Percentiles rank a stretch among this genome's conserved stretches.
These are phyloP conservation scores for Blastocystis sp. DNA, from an alignment of 352 stramenopile species.

Conservation along the genomic window DNA sequence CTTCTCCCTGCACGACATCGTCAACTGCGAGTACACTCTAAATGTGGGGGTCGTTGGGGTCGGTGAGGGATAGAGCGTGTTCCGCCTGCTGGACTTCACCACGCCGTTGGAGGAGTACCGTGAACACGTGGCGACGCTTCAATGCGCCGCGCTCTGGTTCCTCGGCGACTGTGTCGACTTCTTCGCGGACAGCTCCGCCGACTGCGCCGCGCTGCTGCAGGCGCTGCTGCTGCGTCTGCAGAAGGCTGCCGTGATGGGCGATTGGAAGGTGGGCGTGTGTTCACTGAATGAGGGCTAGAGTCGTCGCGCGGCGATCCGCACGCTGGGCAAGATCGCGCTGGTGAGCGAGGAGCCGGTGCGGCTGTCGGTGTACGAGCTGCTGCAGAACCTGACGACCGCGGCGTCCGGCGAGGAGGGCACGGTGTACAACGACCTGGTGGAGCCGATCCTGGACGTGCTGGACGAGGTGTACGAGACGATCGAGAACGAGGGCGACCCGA, in stretches of 20 bases:
- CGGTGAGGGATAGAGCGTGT: slow-evolving; percentile 13
- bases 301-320: slow-evolving; percentile 48
- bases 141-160: slow-evolving; percentile 54
- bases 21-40: slow-evolving; percentile 12
- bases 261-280: slow-evolving; percentile 31
- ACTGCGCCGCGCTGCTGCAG: slow-evolving; percentile 6
- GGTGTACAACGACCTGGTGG: slow-evolving; percentile 65
- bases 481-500: slow-evolving; percentile 37
- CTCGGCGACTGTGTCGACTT: slow-evolving; percentile 53
- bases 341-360: slow-evolving; percentile 55
- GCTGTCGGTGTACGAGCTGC: slow-evolving; percentile 58
- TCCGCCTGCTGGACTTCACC: slow-evolving; percentile 47
- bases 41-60: neutral
- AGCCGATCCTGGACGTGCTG: slow-evolving; percentile 64
- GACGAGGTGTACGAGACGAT: slow-evolving; percentile 51
- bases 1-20: slow-evolving; percentile 34
- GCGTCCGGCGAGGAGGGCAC: slow-evolving; percentile 6
- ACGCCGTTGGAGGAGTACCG: slow-evolving; percentile 7
- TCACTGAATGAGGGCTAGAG: too few relatives aligned
- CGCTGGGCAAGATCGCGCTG: slow-evolving; percentile 63
- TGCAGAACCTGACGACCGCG: slow-evolving; percentile 54
- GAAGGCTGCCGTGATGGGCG: slow-evolving; percentile 59
- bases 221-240: slow-evolving; percentile 43
- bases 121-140: slow-evolving; percentile 27
- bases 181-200: neutral